Evolutionary conservation across 2,329 filamentous ascomycete genomes (phyloP).

Genomic region (Fusarium musae): DNA sequence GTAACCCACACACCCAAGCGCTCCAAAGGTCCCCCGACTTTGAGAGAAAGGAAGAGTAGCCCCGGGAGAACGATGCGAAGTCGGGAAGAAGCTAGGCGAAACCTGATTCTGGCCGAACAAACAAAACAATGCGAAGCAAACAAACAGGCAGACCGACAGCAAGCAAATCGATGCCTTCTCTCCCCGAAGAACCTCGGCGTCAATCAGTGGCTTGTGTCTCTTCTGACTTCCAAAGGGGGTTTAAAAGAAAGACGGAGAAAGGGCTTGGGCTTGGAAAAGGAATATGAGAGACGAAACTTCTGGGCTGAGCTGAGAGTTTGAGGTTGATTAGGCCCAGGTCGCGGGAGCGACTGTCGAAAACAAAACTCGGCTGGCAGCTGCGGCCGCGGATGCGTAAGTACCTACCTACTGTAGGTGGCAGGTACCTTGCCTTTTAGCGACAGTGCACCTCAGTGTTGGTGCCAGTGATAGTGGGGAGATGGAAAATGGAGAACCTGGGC

Average conservation of each 20-base stretch:
- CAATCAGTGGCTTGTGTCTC: constrained; percentile 24
- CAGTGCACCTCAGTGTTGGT: constrained; percentile 1
- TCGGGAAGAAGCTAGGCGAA: constrained; percentile 36
- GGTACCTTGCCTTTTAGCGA: neutral
- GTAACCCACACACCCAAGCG: constrained; percentile 27
- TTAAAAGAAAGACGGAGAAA: neutral
- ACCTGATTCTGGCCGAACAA: constrained; percentile 29
- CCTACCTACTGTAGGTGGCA: neutral
- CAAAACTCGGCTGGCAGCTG: constrained; percentile 29
- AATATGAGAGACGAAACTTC: constrained; percentile 19
- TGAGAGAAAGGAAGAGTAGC: constrained; percentile 22
- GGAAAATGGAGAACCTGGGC: constrained; percentile 32
- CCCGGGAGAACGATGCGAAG: constrained; percentile 23
- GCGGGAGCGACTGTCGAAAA: constrained; percentile 28
- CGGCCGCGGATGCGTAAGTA: constrained; percentile 16
- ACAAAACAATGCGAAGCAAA: constrained; percentile 19
- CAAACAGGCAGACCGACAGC: constrained; percentile 16
- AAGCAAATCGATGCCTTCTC: constrained; percentile 12
- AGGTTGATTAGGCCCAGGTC: constrained; percentile 14
- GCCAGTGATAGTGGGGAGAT: constrained; percentile 26
- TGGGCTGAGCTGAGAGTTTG: constrained; percentile 18
- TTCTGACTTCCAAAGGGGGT: constrained; percentile 6
- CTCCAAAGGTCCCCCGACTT: constrained; percentile 28
- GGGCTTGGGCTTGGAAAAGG: constrained; percentile 3
- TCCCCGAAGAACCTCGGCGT: constrained; percentile 23